Base-by-base conservation (phyloP, 768 basidiomycete species). In the Lactarius quietus region DNA sequence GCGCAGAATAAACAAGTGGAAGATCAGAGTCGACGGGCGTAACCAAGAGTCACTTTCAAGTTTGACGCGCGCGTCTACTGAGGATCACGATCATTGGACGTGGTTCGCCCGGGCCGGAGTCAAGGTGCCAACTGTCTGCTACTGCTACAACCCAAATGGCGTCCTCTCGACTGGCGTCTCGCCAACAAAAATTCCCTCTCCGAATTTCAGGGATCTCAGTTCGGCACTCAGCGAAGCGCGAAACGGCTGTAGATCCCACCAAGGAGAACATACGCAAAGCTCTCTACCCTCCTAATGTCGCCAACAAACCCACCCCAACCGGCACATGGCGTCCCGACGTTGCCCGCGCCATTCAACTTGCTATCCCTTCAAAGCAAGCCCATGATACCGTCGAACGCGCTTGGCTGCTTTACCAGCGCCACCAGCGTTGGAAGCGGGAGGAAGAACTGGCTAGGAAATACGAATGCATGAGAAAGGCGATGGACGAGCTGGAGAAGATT, bases 381-480 rank as follows among this genome's bases (percentile, higher is more conserved):
- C 93, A 97, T 77, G 84, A 93, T 68, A 97, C 93, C 2, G 94
- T 97, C 60, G 89, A 93, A 69, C 86, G 95, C 36, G 95, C 95
- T 4, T 98, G 91, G 90, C 78, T 87, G 59, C 82, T 98, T 14
- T 86, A 93, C 77, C 82, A 84, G 69, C 84, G 95, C 35, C 87
- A 91, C 72, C 65, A 87, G 43, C 85, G 95, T 48, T 85, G 89
- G 72, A 79, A 81, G 67, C 82, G 90, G 53, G 83, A 87, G 33
- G 84, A 80, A 39, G 90, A 93, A 72, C 73, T 92, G 67, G 78
- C 80, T 63, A 82, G 87, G 76, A 95, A 95, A 76, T 94, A 88
- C 72, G 82, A 86, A 62, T 83, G 84, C 71, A 95, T 97, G 94
- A 79, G 79, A 74, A 77, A 77, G 70, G 95, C 95, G 18, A 94